Evolutionary conservation across 2,329 filamentous ascomycete genomes (phyloP), one percentile per base, ranked within the genome.

Genomic region (Aureobasidium sp.): DNA sequence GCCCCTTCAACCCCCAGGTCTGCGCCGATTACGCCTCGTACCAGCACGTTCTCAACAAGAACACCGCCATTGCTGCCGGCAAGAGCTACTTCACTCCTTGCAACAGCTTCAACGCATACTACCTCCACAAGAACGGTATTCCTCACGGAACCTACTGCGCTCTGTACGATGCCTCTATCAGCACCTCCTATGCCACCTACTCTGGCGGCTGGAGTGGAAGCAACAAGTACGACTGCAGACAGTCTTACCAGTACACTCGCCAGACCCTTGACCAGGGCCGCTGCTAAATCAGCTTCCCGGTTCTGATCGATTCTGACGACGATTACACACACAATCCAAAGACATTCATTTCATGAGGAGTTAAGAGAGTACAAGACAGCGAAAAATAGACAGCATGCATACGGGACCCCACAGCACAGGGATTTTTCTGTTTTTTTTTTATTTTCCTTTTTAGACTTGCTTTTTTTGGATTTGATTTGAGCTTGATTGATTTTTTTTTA

Each of bases 11-110:
- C 52, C 56, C 61, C 3, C 34, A 38, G 12, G 48, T 63, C 29
- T 64, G 62, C 56, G 58, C 55, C 12, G 57, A 57, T 24, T 63
- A 61, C 51, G 61, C 61, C 30, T 55, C 53, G 12, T 56, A 59
- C 30, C 61, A 62, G 47, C 60, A 55, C 55, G 34, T 51, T 10
- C 53, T 44, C 56, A 59, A 57, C 40, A 55, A 55, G 53, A 53
- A 34, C 29, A 51, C 35, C 24, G 55, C 55, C 32, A 45, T 54
- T 40, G 34, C 29, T 17, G 50, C 51, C 22, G 54, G 56, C 53
- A 30, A 51, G 51, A 24, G 22, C 6, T 45, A 25, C 24, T 56
- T 56, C 44, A 56, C 55, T 17, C 55, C 55, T 35, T 56, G 55
- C 55, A 53, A 56, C 58, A 58, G 56, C 56, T 60, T 59, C 54